Evolutionary conservation across 176 grass and related monocot species (phyloP), one percentile per base, ranked within the genome.

Genomic region (Zoysia pacifica): DNA sequence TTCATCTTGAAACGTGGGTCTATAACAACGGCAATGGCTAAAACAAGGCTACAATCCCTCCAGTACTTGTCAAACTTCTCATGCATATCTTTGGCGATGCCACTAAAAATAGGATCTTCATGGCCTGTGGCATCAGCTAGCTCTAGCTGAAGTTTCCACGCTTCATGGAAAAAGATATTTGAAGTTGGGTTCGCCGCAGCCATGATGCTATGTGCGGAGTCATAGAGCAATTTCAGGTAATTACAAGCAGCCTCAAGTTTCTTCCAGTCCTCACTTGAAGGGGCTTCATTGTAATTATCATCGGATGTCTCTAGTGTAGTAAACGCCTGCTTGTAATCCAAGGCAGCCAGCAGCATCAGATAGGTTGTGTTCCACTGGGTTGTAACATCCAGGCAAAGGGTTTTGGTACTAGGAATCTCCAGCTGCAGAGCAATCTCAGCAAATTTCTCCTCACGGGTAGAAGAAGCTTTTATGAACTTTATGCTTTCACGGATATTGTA

Each of bases 1-100:
- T 97, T 97, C 90, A 97, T 87, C 77, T 97, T 97, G 88, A 97
- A 97, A 45, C 93, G 93, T 60, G 93, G 93, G 64, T 97, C 93
- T 90, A 97, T 97, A 28, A 91, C 90, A 46, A 93, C 93, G 65
- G 90, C 93, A 79, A 97, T 76, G 39, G 93, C 90, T 37, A 97
- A 70, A 50, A 97, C 93, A 60, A 97, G 79, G 81, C 81, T 97
- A 83, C 93, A 97, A 55, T 93, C 93, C 62, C 93, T 97, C 93
- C 93, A 93, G 79, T 93, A 97, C 73, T 97, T 97, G 80, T 97
- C 93, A 79, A 93, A 93, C 70, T 83, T 93, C 74, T 93, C 93
- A 14, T 93, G 93, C 90, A 97, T 97, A 55, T 85, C 90, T 79
- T 91, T 87, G 2, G 93, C 93, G 12, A 91, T 75, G 70, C 84